Base-by-base conservation (phyloP, 1,284 basidiomycete genomes). In the Tausonia pullulans region DNA sequence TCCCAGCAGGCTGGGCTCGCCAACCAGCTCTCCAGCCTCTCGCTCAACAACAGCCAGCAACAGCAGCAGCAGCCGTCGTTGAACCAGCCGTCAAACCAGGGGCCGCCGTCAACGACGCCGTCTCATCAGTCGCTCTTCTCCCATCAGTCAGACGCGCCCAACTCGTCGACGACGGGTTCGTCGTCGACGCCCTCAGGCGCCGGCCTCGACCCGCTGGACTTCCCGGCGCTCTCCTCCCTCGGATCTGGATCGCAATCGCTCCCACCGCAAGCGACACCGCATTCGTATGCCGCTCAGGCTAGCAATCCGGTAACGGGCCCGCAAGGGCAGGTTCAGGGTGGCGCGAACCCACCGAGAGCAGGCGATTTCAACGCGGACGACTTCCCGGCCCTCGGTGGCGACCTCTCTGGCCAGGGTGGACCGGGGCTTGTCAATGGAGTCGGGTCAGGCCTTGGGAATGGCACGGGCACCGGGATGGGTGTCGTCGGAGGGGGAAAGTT, bases 371-470 rank as follows among this genome's bases (percentile, higher is more conserved):
- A 63, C 27, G 56, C 67, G 43, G 71, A 72, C 64, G 70, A 72
- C 67, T 72, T 72, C 27, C 71, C 71, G 11, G 71, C 71, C 2
- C 64, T 72, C n/a, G 71, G 70, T 4, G 71, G 69, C 14, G 27
- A 27, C 27, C 27, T 27, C 27, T 27, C 27, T 27, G 67, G 50
- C 13, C 56, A 41, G 41, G 63, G 51, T 45, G 63, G 27, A 58
- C n/a, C 9, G 11, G 62, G 52, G 0, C 27, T 61, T 54, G 46
- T 60, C 54, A 65, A 65, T 49, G 64, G 64, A 43, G 53, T 53
- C 7, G 59, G 62, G 27, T 50, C 55, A 27, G 60, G 60, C 2
- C 49, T 65, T 41, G 64, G 59, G 10, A 63, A 63, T 41, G 62
- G 62, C 8, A 58, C 60, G 16, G 60, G 51, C 7, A 48, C 62